Conservation (phyloP, 1,284 basidiomycete species). For the Tilletia caries region DNA sequence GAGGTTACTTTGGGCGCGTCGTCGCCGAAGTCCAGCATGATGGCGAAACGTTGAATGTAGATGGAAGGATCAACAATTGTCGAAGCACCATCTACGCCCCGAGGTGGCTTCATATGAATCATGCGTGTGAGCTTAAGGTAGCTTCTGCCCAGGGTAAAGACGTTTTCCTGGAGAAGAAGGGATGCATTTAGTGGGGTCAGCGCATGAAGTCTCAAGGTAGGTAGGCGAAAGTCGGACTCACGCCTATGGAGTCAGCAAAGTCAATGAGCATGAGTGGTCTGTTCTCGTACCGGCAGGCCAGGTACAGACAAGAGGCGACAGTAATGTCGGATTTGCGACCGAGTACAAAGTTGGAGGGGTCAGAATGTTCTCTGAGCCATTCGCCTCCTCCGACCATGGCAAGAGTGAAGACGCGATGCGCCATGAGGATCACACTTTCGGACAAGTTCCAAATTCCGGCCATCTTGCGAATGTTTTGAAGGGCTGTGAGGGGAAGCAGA, state of each 20-base stretch:
- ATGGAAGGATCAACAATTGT: constrained; percentile 93
- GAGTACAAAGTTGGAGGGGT: constrained; percentile 50
- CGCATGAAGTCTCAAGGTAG: constrained; percentile 16
- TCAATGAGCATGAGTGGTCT: constrained; percentile 95
- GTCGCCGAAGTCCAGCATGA: constrained; percentile 93
- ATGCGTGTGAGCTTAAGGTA: constrained; percentile 90
- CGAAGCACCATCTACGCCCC: constrained; percentile 54
- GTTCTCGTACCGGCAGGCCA: constrained; percentile 87
- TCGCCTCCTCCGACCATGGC: constrained; percentile 62
- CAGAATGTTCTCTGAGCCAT: constrained; percentile 33
- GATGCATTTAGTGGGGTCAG: constrained; percentile 4
- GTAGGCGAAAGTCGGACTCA: constrained; percentile 16
- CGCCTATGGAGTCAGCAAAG: constrained; percentile 62
- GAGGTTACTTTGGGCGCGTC: constrained; percentile 86
- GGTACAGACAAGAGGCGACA: constrained; percentile 89
- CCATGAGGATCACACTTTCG: constrained; percentile 59
- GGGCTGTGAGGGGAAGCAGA: constrained; percentile 60
- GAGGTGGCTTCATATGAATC: constrained; percentile 65
- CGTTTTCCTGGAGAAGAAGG: constrained; percentile 68
- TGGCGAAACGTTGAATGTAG: constrained; percentile 92
- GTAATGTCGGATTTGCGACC: constrained; percentile 89
- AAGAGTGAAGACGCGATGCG: constrained; percentile 83
- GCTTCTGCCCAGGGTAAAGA: constrained; percentile 92
- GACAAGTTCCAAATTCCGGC: constrained; percentile 3
- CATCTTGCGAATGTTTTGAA: constrained; percentile 66